Conservation (phyloP, 495 filamentous ascomycete species). For the Patellaria atrata region DNA sequence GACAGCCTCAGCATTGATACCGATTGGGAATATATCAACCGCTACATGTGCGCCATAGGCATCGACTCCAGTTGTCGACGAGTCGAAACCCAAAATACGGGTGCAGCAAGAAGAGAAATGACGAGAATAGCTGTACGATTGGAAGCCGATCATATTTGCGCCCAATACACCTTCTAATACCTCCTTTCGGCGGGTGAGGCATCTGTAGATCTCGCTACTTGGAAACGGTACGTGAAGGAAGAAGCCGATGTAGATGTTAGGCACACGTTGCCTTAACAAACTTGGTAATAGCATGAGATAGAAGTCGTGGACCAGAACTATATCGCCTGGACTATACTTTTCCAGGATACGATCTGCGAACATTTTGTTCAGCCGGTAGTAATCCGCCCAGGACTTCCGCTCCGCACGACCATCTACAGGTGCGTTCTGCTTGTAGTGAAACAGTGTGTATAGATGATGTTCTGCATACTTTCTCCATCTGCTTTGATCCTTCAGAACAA, state of each 20-base stretch:
- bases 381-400: constrained; percentile 76
- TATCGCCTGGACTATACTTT: constrained; percentile 77
- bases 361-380: constrained; percentile 70
- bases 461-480: constrained; percentile 82
- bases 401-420: constrained; percentile 70
- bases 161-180: constrained; percentile 76
- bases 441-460: constrained; percentile 72
- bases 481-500: constrained; percentile 56
- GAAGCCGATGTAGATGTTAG: constrained; percentile 79
- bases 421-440: constrained; percentile 88
- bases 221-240: constrained; percentile 88
- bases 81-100: constrained; percentile 71
- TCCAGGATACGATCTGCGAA: constrained; percentile 78
- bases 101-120: constrained; percentile 90
- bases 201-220: constrained; percentile 82
- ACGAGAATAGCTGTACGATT: constrained; percentile 80
- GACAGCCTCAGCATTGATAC: constrained; percentile 64
- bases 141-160: constrained; percentile 83
- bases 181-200: constrained; percentile 72
- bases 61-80: constrained; percentile 64
- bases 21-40: constrained; percentile 82
- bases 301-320: constrained; percentile 85
- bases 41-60: constrained; percentile 78
- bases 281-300: constrained; percentile 75
- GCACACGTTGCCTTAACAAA: constrained; percentile 64